A percentile compares a stretch with the other conserved stretches of the same genome.
Conservation (phyloP, 805 yeast genomes). For the Monosporozyma unispora region DNA sequence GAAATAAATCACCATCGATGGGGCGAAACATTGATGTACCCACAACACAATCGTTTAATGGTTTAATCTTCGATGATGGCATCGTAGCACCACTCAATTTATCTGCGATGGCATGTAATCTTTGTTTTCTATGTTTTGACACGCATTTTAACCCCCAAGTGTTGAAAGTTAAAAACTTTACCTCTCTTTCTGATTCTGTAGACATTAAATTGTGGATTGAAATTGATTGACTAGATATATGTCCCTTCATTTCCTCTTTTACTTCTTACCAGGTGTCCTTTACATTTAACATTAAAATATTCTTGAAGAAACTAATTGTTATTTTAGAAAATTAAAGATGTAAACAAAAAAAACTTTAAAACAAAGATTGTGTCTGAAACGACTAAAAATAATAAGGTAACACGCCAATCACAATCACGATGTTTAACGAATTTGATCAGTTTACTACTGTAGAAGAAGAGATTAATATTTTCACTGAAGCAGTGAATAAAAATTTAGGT, state of each 20-base stretch:
- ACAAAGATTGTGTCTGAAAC: too few relatives aligned
- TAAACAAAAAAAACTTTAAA: not conserved
- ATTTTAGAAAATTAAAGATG: not conserved
- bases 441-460: slow-evolving; percentile 4
- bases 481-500: slow-evolving; percentile 19
- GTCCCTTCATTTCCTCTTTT: too few relatives aligned
- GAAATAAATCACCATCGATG: not conserved
- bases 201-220: not conserved
- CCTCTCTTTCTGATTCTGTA: slow-evolving; percentile 4
- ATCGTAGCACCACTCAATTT: slow-evolving; percentile 35
- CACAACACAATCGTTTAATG: not conserved
- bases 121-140: slow-evolving; percentile 54
- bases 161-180: slow-evolving; percentile 59
- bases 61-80: not conserved
- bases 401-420: too few relatives aligned
- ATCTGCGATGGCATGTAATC: slow-evolving; percentile 70
- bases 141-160: slow-evolving; percentile 88
- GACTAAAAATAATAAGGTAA: too few relatives aligned
- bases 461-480: slow-evolving; percentile 7
- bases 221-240: not conserved
- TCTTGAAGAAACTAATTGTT: not conserved
- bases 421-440: slow-evolving; percentile 4
- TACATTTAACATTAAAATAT: not conserved
- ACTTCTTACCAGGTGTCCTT: not conserved
- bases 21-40: not conserved